Evolutionary conservation across 192 early-diverging fungal genomes (phyloP), one percentile per base, ranked within the genome.

Genomic region (Paraglomus occultum): DNA sequence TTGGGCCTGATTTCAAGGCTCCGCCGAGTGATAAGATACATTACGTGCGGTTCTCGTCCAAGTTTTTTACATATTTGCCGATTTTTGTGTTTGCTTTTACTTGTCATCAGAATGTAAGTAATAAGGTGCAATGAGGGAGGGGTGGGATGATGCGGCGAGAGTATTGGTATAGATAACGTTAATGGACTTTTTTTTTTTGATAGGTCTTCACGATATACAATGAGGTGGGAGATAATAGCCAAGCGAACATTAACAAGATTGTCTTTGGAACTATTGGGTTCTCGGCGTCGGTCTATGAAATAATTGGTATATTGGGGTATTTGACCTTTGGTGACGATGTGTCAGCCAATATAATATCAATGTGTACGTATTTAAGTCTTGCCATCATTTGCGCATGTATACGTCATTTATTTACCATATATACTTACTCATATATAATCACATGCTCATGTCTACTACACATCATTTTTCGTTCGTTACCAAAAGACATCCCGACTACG

Each of bases 21-120:
- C 82, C 87, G 20, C 82, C 85, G 4, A 67, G 76, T 40, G 89
- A 86, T 20, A 79, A 86, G 12, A 79, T 93, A 61, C 81, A 84
- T 46, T 43, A 82, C 10, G 73, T 92, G 39, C 77, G 80, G 31
- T 76, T 89, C 76, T 85, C 79, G 12, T 79, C 76, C 42, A 79
- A 82, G 44, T 85, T 92, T 77, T 87, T 93, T 79, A 82, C 86
- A 18, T 84, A 85, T 18, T 74, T 98, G 49, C 97, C 97, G 1
- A 92, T 99, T 39, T 99, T 99, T 85, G 92, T 99, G 17, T 99
- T 99, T 86, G 94, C 94, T 8, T 99, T 97, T 70, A 99, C 97
- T 18, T 99, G 97, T 75, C 96, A 99, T 78, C 96, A 99, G 78
- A 99, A 99, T 77, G 91, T 93, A 79, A 78, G 83, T 71, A 20